Conservation (phyloP, 2,329 filamentous ascomycete species). For the Akanthomyces uredinophilus region DNA sequence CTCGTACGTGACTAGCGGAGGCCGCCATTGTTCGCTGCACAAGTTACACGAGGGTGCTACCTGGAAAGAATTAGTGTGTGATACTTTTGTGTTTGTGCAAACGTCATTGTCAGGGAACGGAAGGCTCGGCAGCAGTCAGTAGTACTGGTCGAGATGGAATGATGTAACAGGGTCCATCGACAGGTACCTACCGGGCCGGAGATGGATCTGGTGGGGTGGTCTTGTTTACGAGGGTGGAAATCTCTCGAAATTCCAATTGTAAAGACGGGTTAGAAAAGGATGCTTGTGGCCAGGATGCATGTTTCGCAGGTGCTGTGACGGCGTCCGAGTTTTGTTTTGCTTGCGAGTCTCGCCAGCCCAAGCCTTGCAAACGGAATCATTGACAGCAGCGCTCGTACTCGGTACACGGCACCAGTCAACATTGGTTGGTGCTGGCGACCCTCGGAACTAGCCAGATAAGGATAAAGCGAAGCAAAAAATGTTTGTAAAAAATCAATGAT, state of each 20-base stretch:
- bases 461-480: background rate
- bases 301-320: background rate
- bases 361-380: background rate
- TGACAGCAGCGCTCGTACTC: background rate
- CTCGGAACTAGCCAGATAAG: background rate
- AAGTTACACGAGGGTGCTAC: background rate
- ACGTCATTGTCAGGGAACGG: background rate
- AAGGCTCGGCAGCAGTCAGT: slow-evolving; percentile 1
- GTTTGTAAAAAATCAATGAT: background rate
- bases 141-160: background rate
- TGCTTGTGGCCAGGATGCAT: background rate
- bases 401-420: background rate
- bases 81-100: background rate
- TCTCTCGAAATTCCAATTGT: background rate
- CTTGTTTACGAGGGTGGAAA: background rate
- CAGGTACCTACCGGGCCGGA: background rate
- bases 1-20: background rate
- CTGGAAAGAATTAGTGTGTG: background rate
- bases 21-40: background rate
- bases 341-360: background rate
- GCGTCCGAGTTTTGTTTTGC: background rate
- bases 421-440: too few relatives aligned
- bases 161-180: slow-evolving; percentile 1
- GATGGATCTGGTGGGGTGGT: background rate
- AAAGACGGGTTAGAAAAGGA: background rate